These are phyloP conservation scores for Vanderwaltozyma verrucispora DNA, from an alignment of 805 yeast genomes.

Conservation along the genomic window DNA sequence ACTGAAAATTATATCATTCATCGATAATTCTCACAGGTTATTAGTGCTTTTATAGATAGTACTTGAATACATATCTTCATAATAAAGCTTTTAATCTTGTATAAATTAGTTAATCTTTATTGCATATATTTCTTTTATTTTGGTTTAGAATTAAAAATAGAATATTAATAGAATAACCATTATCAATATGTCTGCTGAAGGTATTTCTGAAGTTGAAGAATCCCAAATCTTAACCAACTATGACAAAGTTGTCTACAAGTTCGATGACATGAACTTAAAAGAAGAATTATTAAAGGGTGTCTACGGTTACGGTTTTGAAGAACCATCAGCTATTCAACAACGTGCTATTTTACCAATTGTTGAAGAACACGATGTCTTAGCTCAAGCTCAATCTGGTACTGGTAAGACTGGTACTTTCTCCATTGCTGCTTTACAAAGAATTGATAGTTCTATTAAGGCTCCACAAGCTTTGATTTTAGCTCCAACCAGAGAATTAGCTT, in stretches of 20 bases:
- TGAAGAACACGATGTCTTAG: constrained; percentile 89
- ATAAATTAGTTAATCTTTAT: not conserved
- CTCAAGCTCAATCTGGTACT: constrained; percentile 99
- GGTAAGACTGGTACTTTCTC: constrained; percentile 99
- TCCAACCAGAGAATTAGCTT: constrained; percentile 96
- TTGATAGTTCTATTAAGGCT: constrained; percentile 60
- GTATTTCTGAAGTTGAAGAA: constrained; percentile 71
- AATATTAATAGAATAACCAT: constrained; percentile 3
- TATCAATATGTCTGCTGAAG: constrained; percentile 35
- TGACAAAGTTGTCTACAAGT: constrained; percentile 75
- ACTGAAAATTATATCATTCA: not conserved
- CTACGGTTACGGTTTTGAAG: constrained; percentile 87
- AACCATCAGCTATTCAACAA: constrained; percentile 95
- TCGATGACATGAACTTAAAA: constrained; percentile 72
- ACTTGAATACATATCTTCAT: no score
- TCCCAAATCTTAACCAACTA: constrained; percentile 87
- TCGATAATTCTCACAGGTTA: not conserved
- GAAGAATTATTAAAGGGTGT: constrained; percentile 54
- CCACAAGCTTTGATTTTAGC: constrained; percentile 92
- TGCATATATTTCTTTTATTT: not conserved
- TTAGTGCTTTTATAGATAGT: not conserved
- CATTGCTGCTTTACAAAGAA: constrained; percentile 63
- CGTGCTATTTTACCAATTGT: constrained; percentile 94
- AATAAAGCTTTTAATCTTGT: no score
- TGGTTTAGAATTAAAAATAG: not conserved